These are phyloP conservation scores for Nakataea oryzae DNA, from an alignment of 2,329 filamentous ascomycete species.

Conservation along the genomic window DNA sequence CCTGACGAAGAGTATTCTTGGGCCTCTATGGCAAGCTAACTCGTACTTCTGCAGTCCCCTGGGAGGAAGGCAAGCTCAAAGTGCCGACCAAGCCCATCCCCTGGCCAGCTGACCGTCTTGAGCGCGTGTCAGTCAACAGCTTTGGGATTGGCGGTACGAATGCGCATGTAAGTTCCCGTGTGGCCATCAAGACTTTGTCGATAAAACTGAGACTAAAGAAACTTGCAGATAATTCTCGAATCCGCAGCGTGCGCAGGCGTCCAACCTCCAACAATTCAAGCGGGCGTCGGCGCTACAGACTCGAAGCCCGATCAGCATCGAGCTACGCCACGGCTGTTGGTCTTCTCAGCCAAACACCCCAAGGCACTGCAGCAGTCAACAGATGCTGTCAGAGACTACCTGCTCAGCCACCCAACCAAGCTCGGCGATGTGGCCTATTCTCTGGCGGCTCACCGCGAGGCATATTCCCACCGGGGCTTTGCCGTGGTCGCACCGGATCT, in stretches of 20 bases:
- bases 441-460: slow-evolving; percentile 9
- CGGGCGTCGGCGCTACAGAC: background rate
- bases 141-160: slow-evolving; percentile 26
- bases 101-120: slow-evolving; percentile 17
- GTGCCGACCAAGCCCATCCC: slow-evolving; percentile 18
- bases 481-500: slow-evolving; percentile 2
- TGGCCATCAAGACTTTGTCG: background rate
- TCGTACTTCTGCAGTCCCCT: slow-evolving; percentile 11
- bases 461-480: slow-evolving; percentile 9
- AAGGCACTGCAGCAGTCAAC: background rate
- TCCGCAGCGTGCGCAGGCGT: background rate
- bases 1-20: background rate
- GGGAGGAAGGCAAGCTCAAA: slow-evolving; percentile 14
- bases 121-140: slow-evolving; percentile 19
- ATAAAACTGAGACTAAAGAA: background rate
- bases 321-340: background rate
- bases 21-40: background rate
- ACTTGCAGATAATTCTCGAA: background rate
- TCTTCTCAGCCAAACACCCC: slow-evolving; percentile 7
- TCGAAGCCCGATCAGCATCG: background rate
- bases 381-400: background rate
- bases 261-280: background rate
- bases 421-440: slow-evolving; percentile 11
- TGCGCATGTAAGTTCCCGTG: slow-evolving; percentile 16
- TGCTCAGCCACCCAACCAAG: slow-evolving; percentile 1